Percentiles rank a stretch among this genome's conserved stretches.
phyloP scores from a whole-genome alignment of 2,329 filamentous ascomycete genomes.

The Cercospora canescens region DNA sequence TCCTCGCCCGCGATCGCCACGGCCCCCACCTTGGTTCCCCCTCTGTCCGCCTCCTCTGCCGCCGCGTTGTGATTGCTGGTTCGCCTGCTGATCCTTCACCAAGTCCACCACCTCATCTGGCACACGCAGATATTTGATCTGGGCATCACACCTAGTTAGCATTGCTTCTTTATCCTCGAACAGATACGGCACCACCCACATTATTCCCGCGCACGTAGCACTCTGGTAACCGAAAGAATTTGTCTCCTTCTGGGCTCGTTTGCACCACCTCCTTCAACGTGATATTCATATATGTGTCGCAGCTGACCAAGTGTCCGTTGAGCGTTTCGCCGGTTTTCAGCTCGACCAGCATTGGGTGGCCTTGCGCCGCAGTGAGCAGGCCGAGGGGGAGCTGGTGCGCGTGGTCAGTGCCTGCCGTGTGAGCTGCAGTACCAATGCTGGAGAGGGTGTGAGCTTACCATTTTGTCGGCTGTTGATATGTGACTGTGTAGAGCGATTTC shows the following conservation, averaged over 20 bases:
- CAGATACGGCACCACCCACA: constrained; percentile 54
- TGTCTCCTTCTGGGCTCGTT: constrained; percentile 91
- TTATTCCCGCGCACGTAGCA: constrained; percentile 98
- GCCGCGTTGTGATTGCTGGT: constrained; percentile 58
- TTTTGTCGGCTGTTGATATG: neutral
- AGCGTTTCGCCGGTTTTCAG: constrained; percentile 97
- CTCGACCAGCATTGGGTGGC: constrained; percentile 96
- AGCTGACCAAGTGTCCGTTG: constrained; percentile 92
- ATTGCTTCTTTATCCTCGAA: neutral
- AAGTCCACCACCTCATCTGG: constrained; percentile 95
- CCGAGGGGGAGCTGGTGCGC: constrained; percentile 62
- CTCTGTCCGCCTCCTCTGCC: constrained; percentile 18
- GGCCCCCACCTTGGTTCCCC: constrained; percentile 20
- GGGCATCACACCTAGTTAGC: constrained; percentile 17
- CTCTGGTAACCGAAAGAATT: constrained; percentile 87
- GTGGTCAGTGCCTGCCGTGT: constrained; percentile 30
- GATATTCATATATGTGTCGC: constrained; percentile 99
- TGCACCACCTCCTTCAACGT: constrained; percentile 96
- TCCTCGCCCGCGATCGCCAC: constrained; percentile 29
- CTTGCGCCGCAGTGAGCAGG: constrained; percentile 91
- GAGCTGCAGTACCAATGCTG: constrained; percentile 2
- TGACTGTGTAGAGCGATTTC: neutral
- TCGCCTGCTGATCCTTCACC: constrained; percentile 83
- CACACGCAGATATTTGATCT: constrained; percentile 98
- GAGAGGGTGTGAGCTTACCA: neutral